Percentiles rank a stretch among this genome's conserved stretches.
These are phyloP conservation scores for Eucalyptus regnans DNA, from an alignment of 345 rosid genomes.

Conservation along the genomic window DNA sequence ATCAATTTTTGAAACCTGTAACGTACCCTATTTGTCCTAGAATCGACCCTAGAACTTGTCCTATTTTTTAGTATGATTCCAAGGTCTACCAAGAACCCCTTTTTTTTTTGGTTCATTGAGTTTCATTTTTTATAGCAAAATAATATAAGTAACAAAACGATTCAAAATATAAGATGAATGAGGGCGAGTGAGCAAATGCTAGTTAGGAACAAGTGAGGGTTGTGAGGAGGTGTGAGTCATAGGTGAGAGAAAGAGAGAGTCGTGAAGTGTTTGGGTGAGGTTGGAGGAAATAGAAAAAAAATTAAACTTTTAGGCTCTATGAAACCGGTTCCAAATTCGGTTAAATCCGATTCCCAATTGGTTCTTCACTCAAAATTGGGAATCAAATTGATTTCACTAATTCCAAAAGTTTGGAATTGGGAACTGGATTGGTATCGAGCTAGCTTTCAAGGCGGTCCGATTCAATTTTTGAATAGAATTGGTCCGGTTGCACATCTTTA, in stretches of 20 bases:
- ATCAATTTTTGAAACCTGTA: accelerated
- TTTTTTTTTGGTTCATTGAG: background rate
- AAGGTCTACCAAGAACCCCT: too few species aligned
- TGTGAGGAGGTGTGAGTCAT: too few species aligned
- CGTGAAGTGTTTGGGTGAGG: background rate
- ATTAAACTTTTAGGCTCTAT: background rate
- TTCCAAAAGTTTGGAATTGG: background rate
- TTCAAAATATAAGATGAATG: too few species aligned
- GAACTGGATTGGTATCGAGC: background rate
- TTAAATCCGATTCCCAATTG: accelerated
- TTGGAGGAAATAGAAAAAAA: background rate
- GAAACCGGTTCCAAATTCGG: background rate
- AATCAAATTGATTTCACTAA: background rate
- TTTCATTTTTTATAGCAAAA: too few species aligned
- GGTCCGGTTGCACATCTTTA: background rate
- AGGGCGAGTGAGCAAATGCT: too few species aligned
- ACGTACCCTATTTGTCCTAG: too few species aligned
- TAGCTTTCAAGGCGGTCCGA: accelerated
- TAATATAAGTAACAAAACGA: too few species aligned
- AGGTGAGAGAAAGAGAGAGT: background rate
- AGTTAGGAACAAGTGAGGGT: too few species aligned
- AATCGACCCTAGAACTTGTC: accelerated
- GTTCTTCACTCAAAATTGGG: background rate
- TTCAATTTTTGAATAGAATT: too few species aligned
- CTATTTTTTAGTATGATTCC: too few species aligned